Evolutionary conservation across 2,329 filamentous ascomycete genomes (phyloP).

Genomic region (Cercospora beticola): DNA sequence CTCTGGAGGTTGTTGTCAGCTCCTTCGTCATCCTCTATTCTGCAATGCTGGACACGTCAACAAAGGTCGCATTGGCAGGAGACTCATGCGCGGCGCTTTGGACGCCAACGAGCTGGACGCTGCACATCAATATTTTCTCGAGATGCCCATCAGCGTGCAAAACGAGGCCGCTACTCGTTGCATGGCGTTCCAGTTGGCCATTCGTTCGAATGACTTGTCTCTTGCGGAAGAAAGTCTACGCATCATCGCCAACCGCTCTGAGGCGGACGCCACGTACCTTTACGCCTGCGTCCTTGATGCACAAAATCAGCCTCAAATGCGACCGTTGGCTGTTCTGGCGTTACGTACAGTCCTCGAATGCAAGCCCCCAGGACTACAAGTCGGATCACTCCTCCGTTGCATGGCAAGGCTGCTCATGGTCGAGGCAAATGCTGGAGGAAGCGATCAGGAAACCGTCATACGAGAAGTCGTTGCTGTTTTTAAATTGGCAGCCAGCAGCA

Average conservation of each 20-base stretch:
- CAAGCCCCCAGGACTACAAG: constrained; percentile 53
- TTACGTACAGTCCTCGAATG: constrained; percentile 62
- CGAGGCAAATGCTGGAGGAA: constrained; percentile 37
- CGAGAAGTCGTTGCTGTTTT: constrained; percentile 58
- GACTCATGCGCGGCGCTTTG: constrained; percentile 69
- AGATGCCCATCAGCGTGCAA: constrained; percentile 52
- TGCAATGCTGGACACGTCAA: constrained; percentile 64
- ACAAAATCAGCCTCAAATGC: constrained; percentile 60
- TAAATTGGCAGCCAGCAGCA: constrained; percentile 50
- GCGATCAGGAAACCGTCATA: constrained; percentile 26
- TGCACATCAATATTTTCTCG: constrained; percentile 57
- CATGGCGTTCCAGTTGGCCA: constrained; percentile 34
- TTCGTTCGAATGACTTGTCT: constrained; percentile 38
- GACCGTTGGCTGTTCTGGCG: constrained; percentile 57
- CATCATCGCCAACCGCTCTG: constrained; percentile 54
- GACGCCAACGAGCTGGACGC: constrained; percentile 55
- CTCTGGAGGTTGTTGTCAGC: constrained; percentile 61
- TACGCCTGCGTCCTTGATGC: constrained; percentile 81
- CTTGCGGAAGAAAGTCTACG: constrained; percentile 63
- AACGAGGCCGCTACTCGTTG: constrained; percentile 32
- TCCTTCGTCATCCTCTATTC: constrained; percentile 69
- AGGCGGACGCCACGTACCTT: constrained; percentile 62
- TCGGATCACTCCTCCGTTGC: constrained; percentile 64
- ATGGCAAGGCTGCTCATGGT: constrained; percentile 48
- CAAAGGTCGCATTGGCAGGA: constrained; percentile 64